A percentile compares a stretch with the other conserved stretches of the same genome.
Evolutionary conservation across 768 basidiomycete genomes (phyloP).

Genomic region (Tylopilus rubrobrunneus): DNA sequence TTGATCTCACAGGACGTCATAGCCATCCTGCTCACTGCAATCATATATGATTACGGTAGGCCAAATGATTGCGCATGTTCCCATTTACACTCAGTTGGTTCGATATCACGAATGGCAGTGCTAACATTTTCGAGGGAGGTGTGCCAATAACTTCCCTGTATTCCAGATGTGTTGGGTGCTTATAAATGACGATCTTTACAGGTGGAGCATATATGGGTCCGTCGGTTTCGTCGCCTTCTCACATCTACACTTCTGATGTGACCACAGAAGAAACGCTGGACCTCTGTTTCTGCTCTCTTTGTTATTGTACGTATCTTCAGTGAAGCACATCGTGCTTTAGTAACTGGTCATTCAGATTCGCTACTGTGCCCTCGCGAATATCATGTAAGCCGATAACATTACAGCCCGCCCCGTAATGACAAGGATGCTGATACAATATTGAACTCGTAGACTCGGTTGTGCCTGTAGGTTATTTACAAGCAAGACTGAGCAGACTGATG

Average conservation of each 20-base stretch:
- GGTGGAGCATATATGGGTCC: neutral
- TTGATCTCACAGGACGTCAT: neutral
- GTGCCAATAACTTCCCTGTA: no score
- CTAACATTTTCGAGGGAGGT: neutral
- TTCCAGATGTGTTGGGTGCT: no score
- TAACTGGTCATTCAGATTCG: no score
- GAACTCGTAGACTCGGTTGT: no score
- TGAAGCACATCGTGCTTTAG: no score
- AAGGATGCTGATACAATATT: no score
- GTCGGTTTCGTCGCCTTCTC: neutral
- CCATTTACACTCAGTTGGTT: neutral
- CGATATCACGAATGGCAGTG: neutral
- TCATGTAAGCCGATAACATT: no score
- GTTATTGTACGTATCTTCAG: neutral
- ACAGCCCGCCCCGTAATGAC: no score
- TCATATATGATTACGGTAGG: neutral
- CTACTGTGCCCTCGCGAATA: no score
- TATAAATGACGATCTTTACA: neutral
- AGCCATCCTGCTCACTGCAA: neutral
- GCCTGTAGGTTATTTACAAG: no score
- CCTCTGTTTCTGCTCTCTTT: neutral
- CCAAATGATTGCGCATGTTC: neutral
- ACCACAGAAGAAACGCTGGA: neutral
- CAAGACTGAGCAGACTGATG: no score
- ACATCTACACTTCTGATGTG: neutral